Base-by-base conservation (phyloP, 345 rosid genomes). In the Capsella bursapastoris region DNA sequence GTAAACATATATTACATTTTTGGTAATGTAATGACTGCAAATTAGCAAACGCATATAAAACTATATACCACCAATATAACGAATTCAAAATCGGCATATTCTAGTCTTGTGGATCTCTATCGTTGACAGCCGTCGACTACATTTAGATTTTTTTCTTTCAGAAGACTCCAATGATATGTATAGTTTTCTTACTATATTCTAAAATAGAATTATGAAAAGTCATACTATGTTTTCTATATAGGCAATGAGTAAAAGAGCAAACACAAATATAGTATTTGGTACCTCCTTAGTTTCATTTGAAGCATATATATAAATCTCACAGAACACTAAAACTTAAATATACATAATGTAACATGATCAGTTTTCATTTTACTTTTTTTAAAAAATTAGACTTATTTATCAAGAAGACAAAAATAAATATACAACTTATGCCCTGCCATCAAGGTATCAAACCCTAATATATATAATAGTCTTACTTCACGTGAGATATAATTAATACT, bases 281-380 rank as follows among this genome's bases (percentile, higher is more conserved):
- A 44, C 52, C 52, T 62, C 52, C 52, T 62, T 44, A 45, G 68
- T n/a, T 64, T 45, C 68, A 45, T 44, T n/a, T 64, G 55, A 64
- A 64, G 68, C 55, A 64, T 45, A 64, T 64, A 64, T 45, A 64
- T 64, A 64, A 45, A 44, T 63, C 6, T 34, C 53, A 49, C 51
- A 6, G 8, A 47, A 48, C 27, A 45, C 8, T 14, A 14, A 14
- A 45, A 45, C 50, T 5, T 14, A n/a, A 45, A n/a, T 34, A 2
- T 27, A 25, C 27, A 14, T 63, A 22, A 22, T 14, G 15, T 13
- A 63, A 12, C 31, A 61, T 41, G 37, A 52, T 55, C 7, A 43
- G 5, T 43, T 53, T 68, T 15, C 44, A 53, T 44, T 34, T 18
- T 18, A 9, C 4, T 43, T 44, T 44, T 0, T 22, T 22, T 1